Base-by-base conservation (phyloP, 1,139 yeast species). In the Yamadazyma diddensiae region DNA sequence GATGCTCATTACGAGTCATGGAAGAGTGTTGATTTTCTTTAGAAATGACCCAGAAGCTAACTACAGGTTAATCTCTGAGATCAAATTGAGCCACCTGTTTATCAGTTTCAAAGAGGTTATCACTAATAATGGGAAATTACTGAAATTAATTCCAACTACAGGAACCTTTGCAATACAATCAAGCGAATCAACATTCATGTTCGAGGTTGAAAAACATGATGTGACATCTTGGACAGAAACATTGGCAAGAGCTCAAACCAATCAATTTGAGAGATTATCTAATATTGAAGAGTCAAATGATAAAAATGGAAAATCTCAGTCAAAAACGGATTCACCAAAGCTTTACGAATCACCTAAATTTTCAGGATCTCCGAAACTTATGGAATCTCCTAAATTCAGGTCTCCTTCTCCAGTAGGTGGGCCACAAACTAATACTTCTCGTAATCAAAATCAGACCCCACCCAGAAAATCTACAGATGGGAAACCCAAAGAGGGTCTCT, bases 131-230 rank as follows among this genome's bases (percentile, higher is more conserved):
- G 53, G 59, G 22, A 59, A 62, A 47, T 42, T 58, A 28, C 38
- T 62, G 10, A 59, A 62, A 48, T 40, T 59, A 30, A 33, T 64
- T 3, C 65, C 72, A 0, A 55, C 64, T 3, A 57, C 70, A 0
- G 79, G 78, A 0, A 45, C 71, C 6, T 79, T 79, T 61, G 81
- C 79, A 0, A 67, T 79, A 21, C 65, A 66, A 36, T 73, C 82
- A 0, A 51, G 52, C 22, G 55, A 52, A 5, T 59, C 72, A 3
- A 65, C 82, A 0, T 66, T 73, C 41, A 64, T 70, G 3, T 74
- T 76, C 55, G 83, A 79, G 46, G 80, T 71, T n/a, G 79, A 75
- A 29, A 73, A 69, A 39, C 57, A 50, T 28, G 82, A 76, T 26
- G 64, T 78, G 0, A 57, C 64, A 20, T 52, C 59, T 12, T 79